Evolutionary conservation across 176 grass and related monocot genomes (phyloP).

Genomic region (Oryza glaberrima): DNA sequence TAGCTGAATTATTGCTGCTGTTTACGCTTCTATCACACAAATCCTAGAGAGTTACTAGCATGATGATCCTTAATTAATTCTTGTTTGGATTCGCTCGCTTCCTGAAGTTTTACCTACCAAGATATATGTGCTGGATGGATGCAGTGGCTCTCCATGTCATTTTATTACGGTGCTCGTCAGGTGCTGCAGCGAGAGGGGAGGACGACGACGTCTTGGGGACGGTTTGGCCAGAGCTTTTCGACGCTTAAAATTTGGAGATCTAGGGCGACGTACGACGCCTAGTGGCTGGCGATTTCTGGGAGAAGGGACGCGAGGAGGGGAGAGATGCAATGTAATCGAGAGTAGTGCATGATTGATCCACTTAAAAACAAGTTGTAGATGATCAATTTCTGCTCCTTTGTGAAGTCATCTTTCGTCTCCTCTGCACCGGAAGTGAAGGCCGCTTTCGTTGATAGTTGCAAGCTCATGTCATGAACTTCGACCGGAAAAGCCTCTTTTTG

Average conservation of each 20-base stretch:
- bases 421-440: background rate
- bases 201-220: constrained; percentile 3
- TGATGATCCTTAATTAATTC: background rate
- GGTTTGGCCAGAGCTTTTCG: constrained; percentile 18
- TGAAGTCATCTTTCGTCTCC: constrained; percentile 37
- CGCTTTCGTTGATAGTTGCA: constrained; percentile 31
- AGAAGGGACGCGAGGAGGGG: background rate
- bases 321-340: constrained; percentile 3
- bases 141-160: constrained; percentile 32
- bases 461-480: constrained; percentile 22
- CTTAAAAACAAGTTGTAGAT: background rate
- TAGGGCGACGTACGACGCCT: background rate
- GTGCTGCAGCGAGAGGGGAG: background rate
- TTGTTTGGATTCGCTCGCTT: background rate
- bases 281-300: constrained; percentile 36
- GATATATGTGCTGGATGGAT: background rate
- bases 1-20: background rate
- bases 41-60: background rate
- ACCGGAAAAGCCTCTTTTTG: background rate
- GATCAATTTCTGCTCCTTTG: background rate
- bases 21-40: background rate
- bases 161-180: constrained; percentile 27
- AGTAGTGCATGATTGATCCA: constrained; percentile 46
- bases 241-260: constrained; percentile 25
- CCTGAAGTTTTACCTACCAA: background rate